Evolutionary conservation across 805 yeast species (phyloP), one percentile per base, ranked within the genome.

Genomic region (Wickerhamomyces mucosus): DNA sequence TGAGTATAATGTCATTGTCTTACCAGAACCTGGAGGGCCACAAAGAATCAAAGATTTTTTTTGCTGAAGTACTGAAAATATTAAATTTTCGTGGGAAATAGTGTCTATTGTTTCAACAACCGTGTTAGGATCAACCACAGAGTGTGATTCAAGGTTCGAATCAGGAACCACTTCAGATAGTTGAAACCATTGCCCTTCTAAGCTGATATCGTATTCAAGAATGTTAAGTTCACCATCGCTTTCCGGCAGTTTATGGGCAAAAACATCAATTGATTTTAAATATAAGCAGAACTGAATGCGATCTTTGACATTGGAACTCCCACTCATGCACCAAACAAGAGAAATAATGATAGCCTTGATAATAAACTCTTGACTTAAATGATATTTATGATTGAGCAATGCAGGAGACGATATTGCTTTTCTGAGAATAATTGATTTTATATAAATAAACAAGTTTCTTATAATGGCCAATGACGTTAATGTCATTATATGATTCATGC

Each of bases 21-120:
- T 89, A 36, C 97, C 97, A 0, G 96, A 80, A 4, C 97, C 97
- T 0, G 97, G 96, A 0, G 97, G 97, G 3, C 97, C 97, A 55
- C 95, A 85, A 15, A 89, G 61, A 18, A 89, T 61, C 13, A 84
- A 51, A 0, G 94, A 73, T 24, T 58, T 58, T 33, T 69, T 77
- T 27, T 71, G 70, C 21, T 62, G 60, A 22, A 88, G 45, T 3
- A 81, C 51, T 0, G 75, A 59, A 33, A 65, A 68, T 2, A 89
- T 62, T 9, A 82, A 45, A 1, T 58, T 50, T 37, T 83, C 89
- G 35, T 82, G 82, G 34, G 75, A 63, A 2, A 66, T 50, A 0
- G 96, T 86, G 41, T 86, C 96, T 1, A 71, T 46, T 0, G 97
- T 89, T 0, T 94, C 82, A 8, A 89, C 67, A 1, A 89, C 72